A percentile compares a stretch with the other conserved stretches of the same genome.
These are phyloP conservation scores for Pythium phragmiticola DNA, from an alignment of 352 stramenopile species.

Conservation along the genomic window DNA sequence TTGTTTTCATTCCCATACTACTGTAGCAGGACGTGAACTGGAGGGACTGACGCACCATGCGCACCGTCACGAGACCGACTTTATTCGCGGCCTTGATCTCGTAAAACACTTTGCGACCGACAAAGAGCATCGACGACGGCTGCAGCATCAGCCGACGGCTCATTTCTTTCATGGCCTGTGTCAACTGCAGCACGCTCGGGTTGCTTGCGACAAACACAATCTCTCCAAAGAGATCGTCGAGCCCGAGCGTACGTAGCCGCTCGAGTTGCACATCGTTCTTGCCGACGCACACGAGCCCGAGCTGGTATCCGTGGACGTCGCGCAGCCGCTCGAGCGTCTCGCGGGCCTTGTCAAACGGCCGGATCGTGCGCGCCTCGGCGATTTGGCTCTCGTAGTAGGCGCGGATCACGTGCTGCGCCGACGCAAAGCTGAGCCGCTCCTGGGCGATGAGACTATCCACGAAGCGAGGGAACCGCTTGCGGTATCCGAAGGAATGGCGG, in stretches of 20 bases:
- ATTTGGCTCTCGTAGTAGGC: conserved; percentile 85
- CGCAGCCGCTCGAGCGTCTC: conserved; percentile 57
- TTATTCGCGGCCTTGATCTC: conserved; percentile 86
- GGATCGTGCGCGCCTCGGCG: conserved; percentile 60
- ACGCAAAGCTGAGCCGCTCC: conserved; percentile 37
- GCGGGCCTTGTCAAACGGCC: conserved; percentile 51
- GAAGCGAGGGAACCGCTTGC: conserved; percentile 83
- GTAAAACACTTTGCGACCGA: conserved; percentile 83
- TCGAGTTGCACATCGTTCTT: conserved; percentile 75
- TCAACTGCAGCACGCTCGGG: conserved; percentile 57
- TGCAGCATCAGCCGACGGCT: conserved; percentile 54
- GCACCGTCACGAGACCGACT: conserved; percentile 72
- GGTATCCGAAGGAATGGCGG: conserved; percentile 78
- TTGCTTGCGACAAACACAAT: conserved; percentile 71
- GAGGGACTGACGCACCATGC: conserved; percentile 45
- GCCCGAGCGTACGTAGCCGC: conserved; percentile 60
- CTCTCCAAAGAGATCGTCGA: conserved; percentile 65
- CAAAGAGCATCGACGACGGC: conserved; percentile 76
- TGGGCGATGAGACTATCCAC: conserved; percentile 70
- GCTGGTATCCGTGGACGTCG: conserved; percentile 44
- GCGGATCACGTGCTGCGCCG: conserved; percentile 58
- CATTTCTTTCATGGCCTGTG: conserved; percentile 74
- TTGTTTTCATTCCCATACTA: no score
- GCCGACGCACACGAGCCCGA: conserved; percentile 75
- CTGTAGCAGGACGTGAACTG: no score